Evolutionary conservation across 495 filamentous ascomycete species (phyloP), one percentile per base, ranked within the genome.

Genomic region (Aspergillus egyptiacus): DNA sequence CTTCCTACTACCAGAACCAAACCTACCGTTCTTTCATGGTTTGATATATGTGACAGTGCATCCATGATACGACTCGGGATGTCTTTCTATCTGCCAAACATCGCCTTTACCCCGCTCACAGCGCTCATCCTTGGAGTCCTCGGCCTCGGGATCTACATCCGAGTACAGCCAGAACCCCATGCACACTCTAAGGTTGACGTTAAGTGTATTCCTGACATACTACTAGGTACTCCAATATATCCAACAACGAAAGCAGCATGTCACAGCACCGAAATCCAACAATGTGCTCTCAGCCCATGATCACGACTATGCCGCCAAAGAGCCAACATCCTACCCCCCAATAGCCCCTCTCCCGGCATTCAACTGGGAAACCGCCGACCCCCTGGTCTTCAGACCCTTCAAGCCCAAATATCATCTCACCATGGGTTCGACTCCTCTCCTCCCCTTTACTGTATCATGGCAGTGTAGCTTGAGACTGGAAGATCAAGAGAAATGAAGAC

Each of bases 341-440:
- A 78, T 87, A 55, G 66, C 73, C 22, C 73, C 84, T 5, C 64
- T 87, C 0, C 37, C 62, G 0, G 61, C 69, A 36, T 87, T 89
- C 56, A 62, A 86, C 55, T 86, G 80, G 74, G 51, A 70, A 38
- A 65, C 66, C 0, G 78, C 73, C n/a, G 67, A 77, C 30, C 86
- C 85, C 0, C 46, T 76, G 2, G 73, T 82, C 40, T 70, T 85
- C 9, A 74, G 84, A 6, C 82, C 82, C 2, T 89, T 87, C 68
- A 86, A 84, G 55, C 76, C 83, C 10, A 84, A 75, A 38, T 87
- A 85, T 56, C 73, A 87, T 53, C 69, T 87, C 38, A 85, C 82
- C 0, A 87, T 90, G 84, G 82, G 85, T 84, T 69, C 30, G 64
- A 55, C 9, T 10, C 32, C 46, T 6, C 41, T 10, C 34, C 14